These are phyloP conservation scores for Myriosclerotinia scirpicola DNA, from an alignment of 2,329 filamentous ascomycete genomes.

Conservation along the genomic window DNA sequence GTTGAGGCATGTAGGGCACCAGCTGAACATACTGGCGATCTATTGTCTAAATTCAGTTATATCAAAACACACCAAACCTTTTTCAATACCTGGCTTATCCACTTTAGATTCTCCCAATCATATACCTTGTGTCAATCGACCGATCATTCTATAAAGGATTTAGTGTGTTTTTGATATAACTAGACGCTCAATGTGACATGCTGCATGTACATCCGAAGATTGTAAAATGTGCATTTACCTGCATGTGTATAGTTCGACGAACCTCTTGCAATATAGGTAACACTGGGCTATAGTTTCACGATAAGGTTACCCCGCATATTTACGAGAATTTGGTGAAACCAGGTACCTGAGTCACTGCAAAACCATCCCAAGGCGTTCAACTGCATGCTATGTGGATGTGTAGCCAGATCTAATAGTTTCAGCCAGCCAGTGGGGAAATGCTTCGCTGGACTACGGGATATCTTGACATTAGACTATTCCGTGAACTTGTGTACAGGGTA, in stretches of 20 bases:
- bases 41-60: neutral
- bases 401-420: neutral
- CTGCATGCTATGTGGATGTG: neutral
- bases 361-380: neutral
- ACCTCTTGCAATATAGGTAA: neutral
- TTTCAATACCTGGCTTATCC: no score
- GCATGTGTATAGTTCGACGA: neutral
- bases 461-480: neutral
- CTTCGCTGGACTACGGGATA: no score
- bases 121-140: no score
- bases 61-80: no score
- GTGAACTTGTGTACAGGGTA: no score
- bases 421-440: neutral
- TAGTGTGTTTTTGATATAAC: no score
- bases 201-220: neutral
- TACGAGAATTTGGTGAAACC: neutral
- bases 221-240: neutral
- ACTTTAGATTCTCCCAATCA: no score
- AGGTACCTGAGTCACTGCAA: neutral
- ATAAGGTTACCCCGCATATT: neutral
- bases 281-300: neutral
- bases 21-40: neutral
- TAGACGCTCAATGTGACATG: neutral
- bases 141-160: no score
- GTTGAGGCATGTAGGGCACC: neutral